These are phyloP conservation scores for Passalora sequoiae DNA, from an alignment of 2,329 filamentous ascomycete genomes.

Conservation along the genomic window DNA sequence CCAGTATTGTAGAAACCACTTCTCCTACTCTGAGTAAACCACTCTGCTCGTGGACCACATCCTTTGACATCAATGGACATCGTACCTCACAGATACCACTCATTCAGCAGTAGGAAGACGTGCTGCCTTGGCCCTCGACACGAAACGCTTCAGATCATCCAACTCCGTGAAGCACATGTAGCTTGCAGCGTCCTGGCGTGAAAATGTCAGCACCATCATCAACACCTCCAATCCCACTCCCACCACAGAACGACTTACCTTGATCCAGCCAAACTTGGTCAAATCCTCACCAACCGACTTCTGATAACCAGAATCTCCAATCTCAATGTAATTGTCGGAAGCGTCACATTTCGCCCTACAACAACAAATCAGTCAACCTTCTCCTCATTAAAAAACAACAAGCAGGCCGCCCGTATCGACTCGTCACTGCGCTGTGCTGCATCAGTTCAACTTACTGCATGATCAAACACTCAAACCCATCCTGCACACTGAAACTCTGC, in stretches of 20 bases:
- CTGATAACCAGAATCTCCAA: constrained; percentile 12
- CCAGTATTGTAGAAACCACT: too few relatives aligned
- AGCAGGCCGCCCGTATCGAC: too few relatives aligned
- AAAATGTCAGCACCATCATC: neutral
- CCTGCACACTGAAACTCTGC: constrained; percentile 22
- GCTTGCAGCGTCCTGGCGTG: constrained; percentile 15
- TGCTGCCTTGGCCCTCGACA: constrained; percentile 11
- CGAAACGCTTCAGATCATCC: constrained; percentile 13
- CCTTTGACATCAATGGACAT: neutral
- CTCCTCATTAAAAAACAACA: too few relatives aligned
- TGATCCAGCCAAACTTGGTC: constrained; percentile 22
- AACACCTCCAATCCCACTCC: neutral
- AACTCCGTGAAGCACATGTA: constrained; percentile 27
- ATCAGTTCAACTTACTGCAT: constrained; percentile 24
- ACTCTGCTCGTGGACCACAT: neutral
- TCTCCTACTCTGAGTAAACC: too few relatives aligned
- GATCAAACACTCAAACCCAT: constrained; percentile 27
- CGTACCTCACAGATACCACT: neutral
- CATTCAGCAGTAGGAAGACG: neutral
- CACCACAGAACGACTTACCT: neutral
- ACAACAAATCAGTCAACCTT: neutral
- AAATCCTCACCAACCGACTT: constrained; percentile 17
- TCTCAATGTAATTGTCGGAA: constrained; percentile 11
- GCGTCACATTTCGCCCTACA: constrained; percentile 21
- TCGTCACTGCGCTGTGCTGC: neutral